Evolutionary conservation across 139 green algal genomes (phyloP).

Genomic region (Chlamydomonas incerta): DNA sequence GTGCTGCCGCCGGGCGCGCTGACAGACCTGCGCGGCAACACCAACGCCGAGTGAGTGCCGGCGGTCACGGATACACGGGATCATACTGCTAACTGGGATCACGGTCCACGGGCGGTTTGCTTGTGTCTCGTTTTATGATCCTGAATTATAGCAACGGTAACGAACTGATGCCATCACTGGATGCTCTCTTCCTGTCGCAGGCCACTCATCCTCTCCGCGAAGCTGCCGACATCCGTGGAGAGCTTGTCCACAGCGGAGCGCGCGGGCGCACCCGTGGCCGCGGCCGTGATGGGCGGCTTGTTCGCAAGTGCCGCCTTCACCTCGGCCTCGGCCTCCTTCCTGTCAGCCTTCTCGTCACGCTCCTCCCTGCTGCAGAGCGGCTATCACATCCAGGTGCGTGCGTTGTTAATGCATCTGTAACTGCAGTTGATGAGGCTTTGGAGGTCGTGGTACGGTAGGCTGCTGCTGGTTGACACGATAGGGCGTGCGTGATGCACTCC

Average conservation of each 20-base stretch:
- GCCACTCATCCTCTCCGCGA: background rate
- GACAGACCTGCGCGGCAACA: background rate
- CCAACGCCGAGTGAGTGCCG: background rate
- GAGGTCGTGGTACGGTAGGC: no score
- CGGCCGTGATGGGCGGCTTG: background rate
- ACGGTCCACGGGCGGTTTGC: no score
- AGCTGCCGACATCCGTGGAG: background rate
- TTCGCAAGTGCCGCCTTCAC: background rate
- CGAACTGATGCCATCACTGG: no score
- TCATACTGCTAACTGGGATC: no score
- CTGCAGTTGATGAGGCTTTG: no score
- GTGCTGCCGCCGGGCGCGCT: background rate
- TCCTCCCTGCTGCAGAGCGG: slow-evolving; percentile 17
- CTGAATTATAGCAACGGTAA: no score
- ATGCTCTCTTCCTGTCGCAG: background rate
- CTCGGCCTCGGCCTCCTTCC: background rate
- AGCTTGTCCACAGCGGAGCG: no score
- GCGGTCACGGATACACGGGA: no score
- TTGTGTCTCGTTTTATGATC: no score
- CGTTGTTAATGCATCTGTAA: no score
- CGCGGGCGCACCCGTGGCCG: background rate
- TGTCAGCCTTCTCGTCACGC: background rate
- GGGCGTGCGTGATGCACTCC: no score
- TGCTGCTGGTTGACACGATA: no score
- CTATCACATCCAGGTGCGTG: slow-evolving; percentile 16